Base-by-base conservation (phyloP, 805 yeast species). In the Candida wancherniae region DNA sequence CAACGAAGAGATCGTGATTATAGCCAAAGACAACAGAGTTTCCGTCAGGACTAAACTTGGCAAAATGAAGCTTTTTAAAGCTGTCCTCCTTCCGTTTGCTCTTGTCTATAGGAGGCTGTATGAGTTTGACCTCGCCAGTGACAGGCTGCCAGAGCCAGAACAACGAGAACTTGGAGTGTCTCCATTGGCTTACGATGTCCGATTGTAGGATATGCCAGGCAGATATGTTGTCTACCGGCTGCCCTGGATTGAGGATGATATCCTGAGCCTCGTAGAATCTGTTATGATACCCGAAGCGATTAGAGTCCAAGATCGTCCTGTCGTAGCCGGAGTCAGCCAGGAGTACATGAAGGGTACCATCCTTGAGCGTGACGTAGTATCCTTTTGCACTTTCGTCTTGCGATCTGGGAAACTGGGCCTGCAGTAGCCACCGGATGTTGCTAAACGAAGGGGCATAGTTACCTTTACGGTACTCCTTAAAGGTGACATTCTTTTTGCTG, bases 1-100 rank as follows among this genome's bases (percentile, higher is more conserved):
- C 67, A 9, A 79, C 28, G 43, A 60, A 80, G 2, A 84, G 40
- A 41, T 84, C 69, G 46, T 75, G 73, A 5, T 71, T 61, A 39
- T 61, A 67, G 6, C 80, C 77, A 47, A 69, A 80, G 2, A 80
- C 69, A 11, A 82, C 50, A 39, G 64, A 67, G 9, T 63, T 63
- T n/a, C 75, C 75, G 5, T 57, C 52, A 1, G 86, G 85, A 0
- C 87, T 77, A 67, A 82, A 80, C 9, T 67, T 56, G 1, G 76
- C 78, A 36, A 53, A 53, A 24, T 49, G 53, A 13, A 64, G 46
- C 26, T 58, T 60, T 11, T 44, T 44, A 12, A 37, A 21, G 20
- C 28, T 26, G 11, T 37, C 31, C 20, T 33, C 20, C 7, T 28
- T 32, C 5, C 27, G 9, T 7, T 7, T 11, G 13, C n/a, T 5